These are phyloP conservation scores for Podaxis sp. DNA, from an alignment of 768 basidiomycete genomes.

Conservation along the genomic window DNA sequence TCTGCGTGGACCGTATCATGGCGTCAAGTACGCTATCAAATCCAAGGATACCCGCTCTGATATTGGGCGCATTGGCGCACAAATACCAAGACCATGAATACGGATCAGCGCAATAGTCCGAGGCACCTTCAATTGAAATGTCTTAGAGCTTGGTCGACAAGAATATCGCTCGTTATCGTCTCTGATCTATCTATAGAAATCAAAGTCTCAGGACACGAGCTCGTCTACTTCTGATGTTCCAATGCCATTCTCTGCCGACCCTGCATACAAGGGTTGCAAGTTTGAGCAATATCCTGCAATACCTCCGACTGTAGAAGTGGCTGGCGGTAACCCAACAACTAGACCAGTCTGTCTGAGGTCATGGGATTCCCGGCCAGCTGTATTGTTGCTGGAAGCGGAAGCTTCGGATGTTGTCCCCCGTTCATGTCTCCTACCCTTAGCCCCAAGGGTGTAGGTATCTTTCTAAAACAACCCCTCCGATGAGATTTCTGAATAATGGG, in stretches of 20 bases:
- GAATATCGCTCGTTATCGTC: neutral
- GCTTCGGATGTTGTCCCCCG: no score
- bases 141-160: neutral
- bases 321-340: neutral
- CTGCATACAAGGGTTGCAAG: neutral
- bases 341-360: no score
- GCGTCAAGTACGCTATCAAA: neutral
- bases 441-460: no score
- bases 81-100: neutral
- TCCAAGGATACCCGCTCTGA: no score
- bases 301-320: neutral
- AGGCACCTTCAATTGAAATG: neutral
- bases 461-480: no score
- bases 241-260: neutral
- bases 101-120: neutral
- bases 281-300: neutral
- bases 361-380: no score
- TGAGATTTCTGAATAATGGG: no score
- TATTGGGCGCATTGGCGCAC: neutral
- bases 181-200: neutral
- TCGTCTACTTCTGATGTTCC: neutral
- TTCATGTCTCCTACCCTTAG: no score
- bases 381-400: no score
- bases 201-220: neutral
- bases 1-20: neutral